Percentiles rank a stretch among this genome's conserved stretches.
phyloP scores from a whole-genome alignment of 2,329 filamentous ascomycete genomes.

The Paecilomyces niveus region DNA sequence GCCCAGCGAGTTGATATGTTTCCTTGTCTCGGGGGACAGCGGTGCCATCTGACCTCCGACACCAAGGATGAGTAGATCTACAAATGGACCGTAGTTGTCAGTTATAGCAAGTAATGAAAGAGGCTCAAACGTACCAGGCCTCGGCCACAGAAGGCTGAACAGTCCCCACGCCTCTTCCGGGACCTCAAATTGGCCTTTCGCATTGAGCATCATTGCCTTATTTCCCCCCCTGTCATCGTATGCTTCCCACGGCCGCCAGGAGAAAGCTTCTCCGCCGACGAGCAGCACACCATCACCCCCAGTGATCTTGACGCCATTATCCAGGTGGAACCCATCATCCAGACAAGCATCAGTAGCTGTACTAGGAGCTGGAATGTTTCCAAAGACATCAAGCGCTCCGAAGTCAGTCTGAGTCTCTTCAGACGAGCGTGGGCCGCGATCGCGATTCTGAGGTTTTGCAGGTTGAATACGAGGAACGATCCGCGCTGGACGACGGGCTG shows the following conservation, averaged over 20 bases:
- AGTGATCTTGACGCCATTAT: slow-evolving; percentile 66
- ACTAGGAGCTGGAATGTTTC: slow-evolving; percentile 65
- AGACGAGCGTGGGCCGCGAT: slow-evolving; percentile 54
- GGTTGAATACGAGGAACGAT: slow-evolving; percentile 26
- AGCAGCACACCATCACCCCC: slow-evolving; percentile 69
- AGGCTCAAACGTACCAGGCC: slow-evolving; percentile 60
- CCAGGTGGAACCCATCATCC: slow-evolving; percentile 75
- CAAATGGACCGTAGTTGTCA: slow-evolving; percentile 2
- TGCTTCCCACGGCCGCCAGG: slow-evolving; percentile 74
- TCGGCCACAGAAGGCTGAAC: slow-evolving; percentile 73
- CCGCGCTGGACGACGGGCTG: slow-evolving; percentile 19
- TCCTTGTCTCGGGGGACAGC: slow-evolving; percentile 66
- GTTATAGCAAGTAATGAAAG: slow-evolving; percentile 3
- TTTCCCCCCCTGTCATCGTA: slow-evolving; percentile 27
- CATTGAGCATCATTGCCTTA: slow-evolving; percentile 53
- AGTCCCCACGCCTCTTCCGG: slow-evolving; percentile 64
- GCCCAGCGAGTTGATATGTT: slow-evolving; percentile 66
- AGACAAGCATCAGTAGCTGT: slow-evolving; percentile 80
- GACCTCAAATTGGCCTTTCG: slow-evolving; percentile 75
- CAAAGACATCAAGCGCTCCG: slow-evolving; percentile 68
- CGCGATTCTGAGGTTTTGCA: slow-evolving; percentile 37
- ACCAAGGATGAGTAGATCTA: slow-evolving; percentile 85
- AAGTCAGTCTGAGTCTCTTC: slow-evolving; percentile 68
- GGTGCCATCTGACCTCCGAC: slow-evolving; percentile 70
- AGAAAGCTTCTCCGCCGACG: slow-evolving; percentile 78